Percentiles rank a stretch among this genome's conserved stretches.
Conservation (phyloP, 495 filamentous ascomycete genomes). For the Aspergillus conjunctus region DNA sequence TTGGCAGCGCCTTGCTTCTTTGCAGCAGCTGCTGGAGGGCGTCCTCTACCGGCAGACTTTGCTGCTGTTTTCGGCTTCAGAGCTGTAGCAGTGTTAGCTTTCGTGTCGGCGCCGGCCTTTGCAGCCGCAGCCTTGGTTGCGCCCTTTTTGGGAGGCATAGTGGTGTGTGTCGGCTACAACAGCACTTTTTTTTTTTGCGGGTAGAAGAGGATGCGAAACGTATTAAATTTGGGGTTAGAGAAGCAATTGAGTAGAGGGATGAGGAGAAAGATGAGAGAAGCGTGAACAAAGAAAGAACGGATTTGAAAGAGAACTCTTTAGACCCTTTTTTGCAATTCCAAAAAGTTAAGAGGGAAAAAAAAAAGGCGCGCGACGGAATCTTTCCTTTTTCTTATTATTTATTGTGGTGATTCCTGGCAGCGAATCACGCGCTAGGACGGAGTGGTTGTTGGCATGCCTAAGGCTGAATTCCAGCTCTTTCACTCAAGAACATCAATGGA, state of each 20-base stretch:
- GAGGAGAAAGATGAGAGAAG: neutral
- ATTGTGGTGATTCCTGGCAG: constrained; percentile 7
- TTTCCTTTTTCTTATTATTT: neutral
- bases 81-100: constrained; percentile 10
- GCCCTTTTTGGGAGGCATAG: constrained; percentile 44
- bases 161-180: neutral
- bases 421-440: constrained; percentile 14
- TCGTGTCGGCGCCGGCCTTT: constrained; percentile 9
- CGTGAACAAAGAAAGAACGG: neutral
- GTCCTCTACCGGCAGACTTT: constrained; percentile 22
- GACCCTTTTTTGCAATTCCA: neutral
- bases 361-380: constrained; percentile 10
- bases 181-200: neutral
- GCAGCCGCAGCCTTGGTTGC: constrained; percentile 24
- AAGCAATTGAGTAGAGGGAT: neutral
- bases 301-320: neutral
- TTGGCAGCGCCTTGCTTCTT: constrained; percentile 15
- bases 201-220: neutral
- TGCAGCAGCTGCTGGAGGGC: constrained; percentile 16
- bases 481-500: neutral
- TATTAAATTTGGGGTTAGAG: neutral
- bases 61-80: constrained; percentile 9
- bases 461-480: constrained; percentile 6
- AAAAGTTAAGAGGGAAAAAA: neutral
- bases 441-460: constrained; percentile 1